These are phyloP conservation scores for Thymus quinquecostatus DNA, from an alignment of 257 asterid genomes.

Conservation along the genomic window DNA sequence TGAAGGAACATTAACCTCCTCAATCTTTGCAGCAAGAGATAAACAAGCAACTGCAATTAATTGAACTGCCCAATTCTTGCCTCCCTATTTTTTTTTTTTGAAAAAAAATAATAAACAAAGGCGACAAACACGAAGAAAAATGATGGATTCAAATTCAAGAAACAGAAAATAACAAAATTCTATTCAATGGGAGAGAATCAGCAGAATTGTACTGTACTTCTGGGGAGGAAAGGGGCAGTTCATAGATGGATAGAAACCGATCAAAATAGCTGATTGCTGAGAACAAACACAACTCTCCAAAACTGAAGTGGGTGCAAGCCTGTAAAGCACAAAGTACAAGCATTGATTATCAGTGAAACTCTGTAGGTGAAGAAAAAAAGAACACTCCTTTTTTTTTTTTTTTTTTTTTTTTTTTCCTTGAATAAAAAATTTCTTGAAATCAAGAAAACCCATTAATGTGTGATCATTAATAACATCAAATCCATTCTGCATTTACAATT, in stretches of 20 bases:
- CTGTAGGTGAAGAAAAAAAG: not conserved
- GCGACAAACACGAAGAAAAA: constrained; percentile 14
- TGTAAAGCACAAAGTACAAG: constrained; percentile 39
- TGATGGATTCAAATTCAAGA: constrained; percentile 3
- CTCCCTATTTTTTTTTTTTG: constrained; percentile 40
- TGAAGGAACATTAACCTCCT: constrained; percentile 60
- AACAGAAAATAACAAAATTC: constrained; percentile 7
- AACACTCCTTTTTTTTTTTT: not conserved
- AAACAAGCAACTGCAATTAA: constrained; percentile 73
- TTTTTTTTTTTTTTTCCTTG: not conserved
- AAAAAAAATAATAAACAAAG: constrained; percentile 11
- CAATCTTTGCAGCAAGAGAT: constrained; percentile 78
- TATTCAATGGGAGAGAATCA: constrained; percentile 18
- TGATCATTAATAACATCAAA: constrained; percentile 12
- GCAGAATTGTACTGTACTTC: constrained; percentile 23
- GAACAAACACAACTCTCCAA: constrained; percentile 49
- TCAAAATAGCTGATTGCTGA: constrained; percentile 51
- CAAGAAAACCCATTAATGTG: constrained; percentile 20
- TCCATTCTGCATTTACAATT: constrained; percentile 4
- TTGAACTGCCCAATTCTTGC: constrained; percentile 56
- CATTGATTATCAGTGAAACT: constrained; percentile 13
- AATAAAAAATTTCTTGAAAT: constrained; percentile 3
- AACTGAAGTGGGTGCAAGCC: constrained; percentile 48
- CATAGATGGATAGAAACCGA: constrained; percentile 47
- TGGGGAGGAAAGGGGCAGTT: constrained; percentile 34